Conservation (phyloP, 257 asterid species). For the Solanum phureja region DNA sequence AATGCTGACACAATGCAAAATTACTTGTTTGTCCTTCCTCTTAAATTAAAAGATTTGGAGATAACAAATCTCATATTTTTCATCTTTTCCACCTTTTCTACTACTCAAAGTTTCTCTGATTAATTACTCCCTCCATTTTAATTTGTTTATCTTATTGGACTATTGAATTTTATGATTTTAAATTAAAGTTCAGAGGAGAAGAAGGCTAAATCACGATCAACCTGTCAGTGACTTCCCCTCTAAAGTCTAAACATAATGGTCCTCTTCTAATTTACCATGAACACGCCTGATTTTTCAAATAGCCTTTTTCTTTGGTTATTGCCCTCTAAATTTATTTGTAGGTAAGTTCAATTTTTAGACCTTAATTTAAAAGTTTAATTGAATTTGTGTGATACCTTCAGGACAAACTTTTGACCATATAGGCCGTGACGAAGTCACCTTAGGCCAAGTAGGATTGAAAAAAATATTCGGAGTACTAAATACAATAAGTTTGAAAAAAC, state of each 20-base stretch:
- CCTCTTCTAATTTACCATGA: background rate
- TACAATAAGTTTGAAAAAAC: background rate
- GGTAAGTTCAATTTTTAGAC: background rate
- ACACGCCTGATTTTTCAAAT: background rate
- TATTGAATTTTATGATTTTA: too few species aligned
- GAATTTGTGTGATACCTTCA: background rate
- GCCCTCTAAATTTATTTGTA: background rate
- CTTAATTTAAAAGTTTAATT: background rate
- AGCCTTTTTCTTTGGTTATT: background rate
- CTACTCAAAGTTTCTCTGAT: background rate
- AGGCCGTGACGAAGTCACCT: background rate
- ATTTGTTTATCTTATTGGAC: too few species aligned
- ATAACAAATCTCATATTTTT: background rate
- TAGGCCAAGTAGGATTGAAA: background rate
- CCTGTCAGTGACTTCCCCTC: background rate
- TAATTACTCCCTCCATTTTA: too few species aligned
- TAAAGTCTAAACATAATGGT: background rate
- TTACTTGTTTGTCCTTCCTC: too few species aligned
- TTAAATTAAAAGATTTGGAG: too few species aligned
- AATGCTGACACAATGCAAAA: too few species aligned
- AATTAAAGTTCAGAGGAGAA: background rate
- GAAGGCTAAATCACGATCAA: background rate
- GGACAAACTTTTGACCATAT: background rate
- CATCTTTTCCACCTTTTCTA: background rate
- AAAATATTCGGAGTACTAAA: background rate